phyloP scores from a whole-genome alignment of 805 yeast genomes.

The Torulaspora delbrueckii region DNA sequence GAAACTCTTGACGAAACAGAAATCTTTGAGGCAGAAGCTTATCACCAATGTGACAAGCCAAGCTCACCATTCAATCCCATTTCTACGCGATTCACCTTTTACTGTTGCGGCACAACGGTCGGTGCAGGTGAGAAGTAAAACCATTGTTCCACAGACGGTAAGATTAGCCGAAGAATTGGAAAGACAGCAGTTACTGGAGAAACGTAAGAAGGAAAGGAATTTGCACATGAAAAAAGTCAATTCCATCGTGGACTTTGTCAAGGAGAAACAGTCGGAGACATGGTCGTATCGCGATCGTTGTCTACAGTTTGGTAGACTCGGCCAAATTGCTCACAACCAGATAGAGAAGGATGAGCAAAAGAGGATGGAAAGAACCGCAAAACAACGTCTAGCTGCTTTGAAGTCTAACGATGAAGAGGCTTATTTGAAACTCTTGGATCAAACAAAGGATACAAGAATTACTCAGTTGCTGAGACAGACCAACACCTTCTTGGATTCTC shows the following conservation, averaged over 20 bases:
- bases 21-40: constrained; percentile 58
- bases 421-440: constrained; percentile 74
- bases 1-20: constrained; percentile 62
- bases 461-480: constrained; percentile 80
- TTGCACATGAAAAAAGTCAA: constrained; percentile 48
- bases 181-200: constrained; percentile 62
- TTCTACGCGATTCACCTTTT: constrained; percentile 48
- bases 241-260: constrained; percentile 33
- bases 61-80: constrained; percentile 51
- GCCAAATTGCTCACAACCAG: constrained; percentile 27
- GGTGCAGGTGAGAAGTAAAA: constrained; percentile 60
- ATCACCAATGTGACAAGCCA: constrained; percentile 49
- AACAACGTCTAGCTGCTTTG: constrained; percentile 80
- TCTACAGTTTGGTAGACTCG: constrained; percentile 30
- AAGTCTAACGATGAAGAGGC: constrained; percentile 88
- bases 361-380: constrained; percentile 74
- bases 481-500: constrained; percentile 67
- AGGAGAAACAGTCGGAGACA: constrained; percentile 27
- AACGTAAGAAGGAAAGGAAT: constrained; percentile 46
- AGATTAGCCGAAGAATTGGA: constrained; percentile 70
- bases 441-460: constrained; percentile 82
- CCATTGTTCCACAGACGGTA: constrained; percentile 69
- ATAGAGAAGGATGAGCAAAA: constrained; percentile 72
- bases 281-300: constrained; percentile 29
- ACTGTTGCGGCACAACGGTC: constrained; percentile 67